A percentile compares a stretch with the other conserved stretches of the same genome.
Evolutionary conservation across 2,329 filamentous ascomycete species (phyloP).

Genomic region (Paramyrothecium sp.): DNA sequence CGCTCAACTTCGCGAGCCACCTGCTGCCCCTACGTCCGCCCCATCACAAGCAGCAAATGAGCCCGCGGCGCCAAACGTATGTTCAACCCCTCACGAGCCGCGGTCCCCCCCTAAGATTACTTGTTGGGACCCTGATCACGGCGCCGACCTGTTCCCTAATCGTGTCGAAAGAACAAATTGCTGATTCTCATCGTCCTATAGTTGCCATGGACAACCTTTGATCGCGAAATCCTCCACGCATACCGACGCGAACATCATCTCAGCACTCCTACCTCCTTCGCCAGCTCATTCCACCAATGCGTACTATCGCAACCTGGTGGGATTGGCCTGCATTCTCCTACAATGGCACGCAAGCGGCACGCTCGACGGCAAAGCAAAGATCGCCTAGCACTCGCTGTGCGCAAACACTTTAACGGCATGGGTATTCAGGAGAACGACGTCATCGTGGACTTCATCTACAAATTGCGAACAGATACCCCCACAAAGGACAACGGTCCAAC

Average conservation of each 20-base stretch:
- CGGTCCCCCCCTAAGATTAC: not conserved
- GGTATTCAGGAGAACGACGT: constrained; percentile 80
- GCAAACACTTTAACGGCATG: constrained; percentile 81
- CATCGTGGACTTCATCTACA: constrained; percentile 77
- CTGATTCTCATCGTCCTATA: constrained; percentile 19
- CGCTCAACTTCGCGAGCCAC: constrained; percentile 43
- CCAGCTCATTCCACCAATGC: constrained; percentile 59
- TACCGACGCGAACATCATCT: constrained; percentile 76
- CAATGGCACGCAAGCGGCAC: constrained; percentile 66
- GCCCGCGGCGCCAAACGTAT: constrained; percentile 29
- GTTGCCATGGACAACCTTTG: constrained; percentile 68
- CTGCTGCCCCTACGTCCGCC: constrained; percentile 34
- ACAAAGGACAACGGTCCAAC: constrained; percentile 15
- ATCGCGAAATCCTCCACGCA: constrained; percentile 65
- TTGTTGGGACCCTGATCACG: not conserved
- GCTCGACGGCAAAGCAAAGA: constrained; percentile 69
- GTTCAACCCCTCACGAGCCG: constrained; percentile 13
- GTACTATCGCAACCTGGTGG: constrained; percentile 59
- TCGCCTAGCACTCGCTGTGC: constrained; percentile 67
- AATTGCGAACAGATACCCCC: constrained; percentile 43
- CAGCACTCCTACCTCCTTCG: constrained; percentile 69
- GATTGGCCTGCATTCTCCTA: constrained; percentile 72
- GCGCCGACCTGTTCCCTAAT: constrained; percentile 1
- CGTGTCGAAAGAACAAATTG: not conserved
- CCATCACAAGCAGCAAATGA: constrained; percentile 26